Percentiles rank a stretch among this genome's conserved stretches.
These are phyloP conservation scores for Phaeosphaeriaceae sp. DNA, from an alignment of 2,329 filamentous ascomycete genomes.

Conservation along the genomic window DNA sequence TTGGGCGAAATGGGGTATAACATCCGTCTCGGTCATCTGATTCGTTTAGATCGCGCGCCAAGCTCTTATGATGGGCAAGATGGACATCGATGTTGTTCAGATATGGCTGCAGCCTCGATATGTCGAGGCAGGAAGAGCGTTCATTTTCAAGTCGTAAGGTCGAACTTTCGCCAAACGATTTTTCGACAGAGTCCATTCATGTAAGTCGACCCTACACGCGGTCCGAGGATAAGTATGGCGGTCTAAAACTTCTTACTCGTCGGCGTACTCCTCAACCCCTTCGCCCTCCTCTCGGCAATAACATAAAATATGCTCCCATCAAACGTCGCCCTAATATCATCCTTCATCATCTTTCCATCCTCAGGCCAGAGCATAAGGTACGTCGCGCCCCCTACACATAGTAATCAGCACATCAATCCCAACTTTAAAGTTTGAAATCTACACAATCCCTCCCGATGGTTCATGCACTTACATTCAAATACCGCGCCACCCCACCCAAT, in stretches of 20 bases:
- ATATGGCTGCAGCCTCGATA: too few relatives aligned
- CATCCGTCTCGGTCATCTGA: too few relatives aligned
- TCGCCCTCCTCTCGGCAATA: conserved; percentile 36
- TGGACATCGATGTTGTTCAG: too few relatives aligned
- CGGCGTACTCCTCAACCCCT: conserved; percentile 17
- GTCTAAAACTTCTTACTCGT: conserved; percentile 1
- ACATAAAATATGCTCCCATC: conserved; percentile 62
- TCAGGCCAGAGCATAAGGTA: conserved; percentile 64
- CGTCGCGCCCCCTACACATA: conserved; percentile 54
- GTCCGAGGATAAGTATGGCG: neutral
- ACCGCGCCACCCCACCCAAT: conserved; percentile 56
- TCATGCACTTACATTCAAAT: conserved; percentile 49
- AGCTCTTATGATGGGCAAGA: too few relatives aligned
- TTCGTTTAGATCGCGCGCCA: too few relatives aligned
- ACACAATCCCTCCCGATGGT: neutral
- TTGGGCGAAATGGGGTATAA: too few relatives aligned
- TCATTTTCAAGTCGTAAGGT: too few relatives aligned
- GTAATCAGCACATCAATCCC: neutral
- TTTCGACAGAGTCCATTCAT: too few relatives aligned
- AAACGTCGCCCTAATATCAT: conserved; percentile 63
- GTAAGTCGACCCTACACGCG: too few relatives aligned
- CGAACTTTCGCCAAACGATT: too few relatives aligned
- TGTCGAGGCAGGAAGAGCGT: too few relatives aligned
- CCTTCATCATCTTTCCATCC: conserved; percentile 65
- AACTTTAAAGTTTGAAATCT: neutral